Percentiles rank a stretch among this genome's conserved stretches.
These are phyloP conservation scores for Xylaria curta DNA, from an alignment of 495 filamentous ascomycete species.

Conservation along the genomic window DNA sequence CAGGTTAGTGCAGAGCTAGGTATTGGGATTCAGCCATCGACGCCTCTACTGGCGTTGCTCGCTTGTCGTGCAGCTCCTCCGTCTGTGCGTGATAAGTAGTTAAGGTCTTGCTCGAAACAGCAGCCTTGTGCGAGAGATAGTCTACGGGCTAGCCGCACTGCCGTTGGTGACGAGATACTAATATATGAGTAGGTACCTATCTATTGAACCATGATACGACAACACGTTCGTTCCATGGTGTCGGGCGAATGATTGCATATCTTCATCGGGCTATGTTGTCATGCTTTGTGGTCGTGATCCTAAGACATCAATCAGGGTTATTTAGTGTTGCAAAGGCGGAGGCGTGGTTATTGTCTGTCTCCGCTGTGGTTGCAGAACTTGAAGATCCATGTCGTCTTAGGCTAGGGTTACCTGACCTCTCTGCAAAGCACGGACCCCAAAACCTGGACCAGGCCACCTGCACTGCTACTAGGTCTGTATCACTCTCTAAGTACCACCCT, in stretches of 20 bases:
- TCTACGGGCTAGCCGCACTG: conserved; percentile 13
- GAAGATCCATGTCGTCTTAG: conserved; percentile 15
- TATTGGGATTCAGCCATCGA: conserved; percentile 12
- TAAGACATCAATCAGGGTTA: conserved; percentile 3
- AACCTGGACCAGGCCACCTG: conserved; percentile 6
- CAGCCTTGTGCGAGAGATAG: conserved; percentile 19
- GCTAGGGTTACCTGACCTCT: conserved; percentile 11
- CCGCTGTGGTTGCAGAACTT: conserved; percentile 6
- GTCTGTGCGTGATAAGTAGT: not conserved
- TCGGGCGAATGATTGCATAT: not conserved
- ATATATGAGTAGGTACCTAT: not conserved
- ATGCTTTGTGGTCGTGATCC: not conserved
- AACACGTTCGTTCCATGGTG: conserved; percentile 8
- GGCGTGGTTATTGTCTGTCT: not conserved
- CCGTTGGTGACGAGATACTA: not conserved
- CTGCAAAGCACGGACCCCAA: conserved; percentile 18
- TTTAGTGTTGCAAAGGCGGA: conserved; percentile 11
- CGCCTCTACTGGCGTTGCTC: conserved; percentile 8
- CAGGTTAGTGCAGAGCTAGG: not conserved
- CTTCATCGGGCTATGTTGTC: not conserved
- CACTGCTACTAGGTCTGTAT: not conserved
- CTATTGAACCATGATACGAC: not conserved
- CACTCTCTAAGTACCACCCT: no score
- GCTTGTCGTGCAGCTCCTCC: not conserved
- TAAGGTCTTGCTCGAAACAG: not conserved